Conservation (phyloP, 176 grass and related monocot species). For the Aegilops bicornis region DNA sequence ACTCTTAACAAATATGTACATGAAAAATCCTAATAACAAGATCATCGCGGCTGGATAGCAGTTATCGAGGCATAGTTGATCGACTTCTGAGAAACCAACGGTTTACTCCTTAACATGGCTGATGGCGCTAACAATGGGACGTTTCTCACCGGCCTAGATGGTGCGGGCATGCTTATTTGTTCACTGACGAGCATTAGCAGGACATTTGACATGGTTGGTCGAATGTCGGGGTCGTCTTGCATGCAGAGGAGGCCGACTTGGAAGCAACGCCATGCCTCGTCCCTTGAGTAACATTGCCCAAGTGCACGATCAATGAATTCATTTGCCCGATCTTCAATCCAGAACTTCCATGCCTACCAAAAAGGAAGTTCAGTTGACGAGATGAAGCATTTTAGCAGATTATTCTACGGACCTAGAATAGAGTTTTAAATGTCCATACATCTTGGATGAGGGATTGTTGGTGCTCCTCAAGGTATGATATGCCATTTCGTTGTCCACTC, state of each 20-base stretch:
- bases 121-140: background rate
- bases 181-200: constrained; percentile 75
- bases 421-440: background rate
- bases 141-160: constrained; percentile 22
- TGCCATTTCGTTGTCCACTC: constrained; percentile 65
- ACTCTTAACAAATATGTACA: background rate
- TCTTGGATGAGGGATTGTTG: constrained; percentile 66
- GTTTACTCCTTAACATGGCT: constrained; percentile 15
- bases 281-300: constrained; percentile 1
- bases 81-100: constrained; percentile 11
- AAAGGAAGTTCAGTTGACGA: too few species aligned
- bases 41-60: constrained; percentile 51
- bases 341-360: constrained; percentile 75
- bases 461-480: constrained; percentile 52
- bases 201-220: constrained; percentile 75
- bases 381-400: background rate
- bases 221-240: constrained; percentile 64
- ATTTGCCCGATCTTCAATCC: constrained; percentile 20
- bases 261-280: constrained; percentile 63
- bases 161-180: constrained; percentile 45
- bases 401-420: background rate
- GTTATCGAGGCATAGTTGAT: constrained; percentile 72
- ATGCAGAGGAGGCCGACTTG: constrained; percentile 71
- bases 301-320: constrained; percentile 67
- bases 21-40: background rate